Conservation (phyloP, 495 filamentous ascomycete genomes). For the Penicillium nucicola region DNA sequence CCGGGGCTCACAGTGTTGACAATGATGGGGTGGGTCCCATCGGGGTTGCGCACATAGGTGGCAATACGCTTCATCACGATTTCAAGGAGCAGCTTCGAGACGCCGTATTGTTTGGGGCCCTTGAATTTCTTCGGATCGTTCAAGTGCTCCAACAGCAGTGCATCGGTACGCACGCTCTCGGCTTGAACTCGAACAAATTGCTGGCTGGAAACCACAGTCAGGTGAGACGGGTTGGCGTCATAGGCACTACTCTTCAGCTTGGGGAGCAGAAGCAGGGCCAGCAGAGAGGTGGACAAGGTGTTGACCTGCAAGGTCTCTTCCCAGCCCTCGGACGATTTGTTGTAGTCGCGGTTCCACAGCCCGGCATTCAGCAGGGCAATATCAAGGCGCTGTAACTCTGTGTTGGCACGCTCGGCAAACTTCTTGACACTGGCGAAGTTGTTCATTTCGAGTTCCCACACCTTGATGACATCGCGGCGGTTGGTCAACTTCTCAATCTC, state of each 20-base stretch:
- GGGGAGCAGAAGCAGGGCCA: slow-evolving; percentile 55
- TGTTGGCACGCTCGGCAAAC: slow-evolving; percentile 42
- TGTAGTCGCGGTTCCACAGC: slow-evolving; percentile 35
- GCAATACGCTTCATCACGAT: slow-evolving; percentile 41
- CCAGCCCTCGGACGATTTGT: slow-evolving; percentile 41
- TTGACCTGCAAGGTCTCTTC: slow-evolving; percentile 60
- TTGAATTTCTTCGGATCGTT: slow-evolving; percentile 27
- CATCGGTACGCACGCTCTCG: slow-evolving; percentile 29
- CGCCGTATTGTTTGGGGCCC: slow-evolving; percentile 39
- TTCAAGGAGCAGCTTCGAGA: slow-evolving; percentile 48
- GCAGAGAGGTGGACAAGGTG: slow-evolving; percentile 52
- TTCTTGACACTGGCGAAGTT: slow-evolving; percentile 46
- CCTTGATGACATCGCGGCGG: slow-evolving; percentile 39
- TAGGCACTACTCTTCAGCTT: slow-evolving; percentile 31
- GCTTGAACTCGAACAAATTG: slow-evolving; percentile 37
- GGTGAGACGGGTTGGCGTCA: slow-evolving; percentile 26
- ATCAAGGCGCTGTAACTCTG: slow-evolving; percentile 36
- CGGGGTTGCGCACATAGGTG: slow-evolving; percentile 22
- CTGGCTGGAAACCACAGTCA: slow-evolving; percentile 41
- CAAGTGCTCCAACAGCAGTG: slow-evolving; percentile 30
- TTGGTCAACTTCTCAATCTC: slow-evolving; percentile 46
- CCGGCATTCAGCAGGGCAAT: slow-evolving; percentile 48
- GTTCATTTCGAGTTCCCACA: slow-evolving; percentile 55
- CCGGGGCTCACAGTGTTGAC: slow-evolving; percentile 47
- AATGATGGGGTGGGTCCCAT: slow-evolving; percentile 39